Percentiles rank a stretch among this genome's conserved stretches.
These are phyloP conservation scores for Vittaforma corneae DNA, from an alignment of 371 early-diverging fungal genomes.

Conservation along the genomic window DNA sequence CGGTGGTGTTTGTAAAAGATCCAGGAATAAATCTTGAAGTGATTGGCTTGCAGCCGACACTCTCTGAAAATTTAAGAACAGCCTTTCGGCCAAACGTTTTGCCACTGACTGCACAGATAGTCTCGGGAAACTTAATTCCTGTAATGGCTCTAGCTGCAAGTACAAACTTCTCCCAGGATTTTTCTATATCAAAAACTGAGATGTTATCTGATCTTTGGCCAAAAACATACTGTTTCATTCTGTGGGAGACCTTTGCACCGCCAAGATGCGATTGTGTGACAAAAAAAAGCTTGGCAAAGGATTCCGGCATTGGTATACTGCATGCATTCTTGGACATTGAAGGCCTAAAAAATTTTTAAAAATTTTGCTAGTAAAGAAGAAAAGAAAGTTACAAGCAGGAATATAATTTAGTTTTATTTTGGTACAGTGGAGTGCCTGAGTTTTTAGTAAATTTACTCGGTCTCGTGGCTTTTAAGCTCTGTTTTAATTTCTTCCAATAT, in stretches of 20 bases:
- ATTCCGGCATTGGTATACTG: constrained; percentile 51
- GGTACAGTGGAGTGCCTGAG: not conserved
- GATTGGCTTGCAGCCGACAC: constrained; percentile 86
- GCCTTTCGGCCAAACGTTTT: constrained; percentile 94
- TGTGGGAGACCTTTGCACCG: constrained; percentile 49
- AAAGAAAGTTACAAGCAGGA: not conserved
- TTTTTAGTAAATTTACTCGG: not conserved
- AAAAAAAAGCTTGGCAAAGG: constrained; percentile 52
- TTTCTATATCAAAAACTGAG: constrained; percentile 81
- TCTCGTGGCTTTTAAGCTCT: constrained; percentile 1
- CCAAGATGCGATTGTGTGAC: constrained; percentile 56
- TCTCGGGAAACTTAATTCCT: constrained; percentile 80
- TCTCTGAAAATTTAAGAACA: constrained; percentile 86
- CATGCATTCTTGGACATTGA: constrained; percentile 8
- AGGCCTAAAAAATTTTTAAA: constrained; percentile 22
- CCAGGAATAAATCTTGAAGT: constrained; percentile 99
- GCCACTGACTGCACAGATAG: constrained; percentile 82
- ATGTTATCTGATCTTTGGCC: constrained; percentile 52
- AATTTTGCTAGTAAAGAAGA: not conserved
- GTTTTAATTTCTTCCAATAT: constrained; percentile 7
- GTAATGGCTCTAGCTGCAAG: constrained; percentile 87
- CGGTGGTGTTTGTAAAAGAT: constrained; percentile 97
- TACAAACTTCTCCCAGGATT: constrained; percentile 97
- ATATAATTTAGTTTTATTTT: not conserved
- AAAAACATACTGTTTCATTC: constrained; percentile 52